These are phyloP conservation scores for Begonia masoniana DNA, from an alignment of 306 rosid species.

Conservation along the genomic window DNA sequence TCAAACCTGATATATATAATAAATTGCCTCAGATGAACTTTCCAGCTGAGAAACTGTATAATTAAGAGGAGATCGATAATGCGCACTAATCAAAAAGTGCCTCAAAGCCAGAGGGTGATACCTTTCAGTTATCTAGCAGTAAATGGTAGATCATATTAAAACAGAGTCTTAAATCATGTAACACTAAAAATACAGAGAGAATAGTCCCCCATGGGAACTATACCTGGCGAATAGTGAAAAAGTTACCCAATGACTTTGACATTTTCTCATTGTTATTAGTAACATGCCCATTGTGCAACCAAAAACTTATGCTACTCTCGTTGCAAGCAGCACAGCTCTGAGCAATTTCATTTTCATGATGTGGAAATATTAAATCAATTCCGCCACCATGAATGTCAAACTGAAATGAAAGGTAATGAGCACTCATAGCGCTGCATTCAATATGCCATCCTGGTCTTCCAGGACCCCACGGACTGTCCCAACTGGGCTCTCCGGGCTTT, in stretches of 20 bases:
- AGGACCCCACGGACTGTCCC: constrained; percentile 97
- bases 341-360: constrained; percentile 95
- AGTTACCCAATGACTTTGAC: constrained; percentile 91
- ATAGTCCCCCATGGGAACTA: no score
- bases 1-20: constrained; percentile 67
- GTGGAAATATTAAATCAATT: constrained; percentile 91
- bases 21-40: constrained; percentile 63
- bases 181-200: no score
- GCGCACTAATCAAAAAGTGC: constrained; percentile 69
- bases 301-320: constrained; percentile 55
- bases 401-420: constrained; percentile 57
- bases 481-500: constrained; percentile 90
- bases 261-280: constrained; percentile 84
- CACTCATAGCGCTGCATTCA: constrained; percentile 98
- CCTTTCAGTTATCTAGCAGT: constrained; percentile 55
- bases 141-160: not conserved
- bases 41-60: constrained; percentile 68
- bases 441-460: constrained; percentile 99
- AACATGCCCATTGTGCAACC: constrained; percentile 98
- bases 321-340: constrained; percentile 84
- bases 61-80: constrained; percentile 76
- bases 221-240: constrained; percentile 96
- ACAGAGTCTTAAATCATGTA: not conserved
- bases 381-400: constrained; percentile 99
- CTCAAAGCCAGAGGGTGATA: constrained; percentile 89